A percentile compares a stretch with the other conserved stretches of the same genome.
These are phyloP conservation scores for Cryptococcus sp. DNA, from an alignment of 1,284 basidiomycete genomes.

Conservation along the genomic window DNA sequence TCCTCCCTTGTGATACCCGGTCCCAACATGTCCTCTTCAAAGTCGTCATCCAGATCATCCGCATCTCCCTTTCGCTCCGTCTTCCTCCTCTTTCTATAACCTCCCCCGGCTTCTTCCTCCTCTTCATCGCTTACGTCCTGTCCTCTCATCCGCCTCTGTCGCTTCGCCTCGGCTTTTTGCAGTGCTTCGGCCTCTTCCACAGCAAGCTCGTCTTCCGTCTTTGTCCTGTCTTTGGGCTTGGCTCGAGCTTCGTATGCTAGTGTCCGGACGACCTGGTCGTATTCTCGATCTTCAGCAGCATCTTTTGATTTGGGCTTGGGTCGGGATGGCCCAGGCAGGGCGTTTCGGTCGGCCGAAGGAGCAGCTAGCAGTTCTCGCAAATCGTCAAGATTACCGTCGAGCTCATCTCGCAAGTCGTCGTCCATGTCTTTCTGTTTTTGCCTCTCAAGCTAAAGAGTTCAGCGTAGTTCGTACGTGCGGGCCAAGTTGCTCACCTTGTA, in stretches of 20 bases:
- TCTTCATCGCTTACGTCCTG: constrained; percentile 61
- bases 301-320: constrained; percentile 3
- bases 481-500: constrained; percentile 62
- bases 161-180: constrained; percentile 75
- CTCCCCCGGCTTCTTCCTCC: constrained; percentile 49
- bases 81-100: constrained; percentile 39
- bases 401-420: constrained; percentile 76
- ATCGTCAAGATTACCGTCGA: constrained; percentile 82
- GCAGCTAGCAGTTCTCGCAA: constrained; percentile 69
- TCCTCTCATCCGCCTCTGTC: constrained; percentile 81
- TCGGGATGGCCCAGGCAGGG: constrained; percentile 23
- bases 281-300: constrained; percentile 50
- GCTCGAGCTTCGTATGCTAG: constrained; percentile 90
- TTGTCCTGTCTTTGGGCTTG: constrained; percentile 90
- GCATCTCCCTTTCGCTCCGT: constrained; percentile 54
- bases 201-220: constrained; percentile 92
- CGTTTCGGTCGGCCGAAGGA: constrained; percentile 47
- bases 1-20: constrained; percentile 50
- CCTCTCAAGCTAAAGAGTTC: constrained; percentile 59
- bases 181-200: constrained; percentile 80
- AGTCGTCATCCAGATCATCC: constrained; percentile 94
- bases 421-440: constrained; percentile 83
- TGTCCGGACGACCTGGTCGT: constrained; percentile 87
- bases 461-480: background rate
- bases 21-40: constrained; percentile 51